phyloP scores from a whole-genome alignment of 139 green algal genomes.

The Eudorina sp. region DNA sequence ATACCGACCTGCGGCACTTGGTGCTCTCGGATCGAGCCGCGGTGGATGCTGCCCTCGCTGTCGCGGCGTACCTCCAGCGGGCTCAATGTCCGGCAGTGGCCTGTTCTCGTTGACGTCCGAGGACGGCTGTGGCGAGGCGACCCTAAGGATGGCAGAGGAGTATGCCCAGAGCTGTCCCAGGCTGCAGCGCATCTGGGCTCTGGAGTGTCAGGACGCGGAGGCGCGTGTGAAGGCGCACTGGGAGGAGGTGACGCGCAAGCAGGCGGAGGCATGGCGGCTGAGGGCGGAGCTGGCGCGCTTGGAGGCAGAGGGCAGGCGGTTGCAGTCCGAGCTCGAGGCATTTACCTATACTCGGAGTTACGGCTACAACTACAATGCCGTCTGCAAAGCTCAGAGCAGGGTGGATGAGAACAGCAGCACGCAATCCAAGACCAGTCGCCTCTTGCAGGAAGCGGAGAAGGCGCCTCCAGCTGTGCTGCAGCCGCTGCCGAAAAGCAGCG shows the following conservation, averaged over 20 bases:
- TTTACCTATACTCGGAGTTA: too few species aligned
- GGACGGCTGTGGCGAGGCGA: conserved; percentile 41
- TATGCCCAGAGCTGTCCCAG: conserved; percentile 14
- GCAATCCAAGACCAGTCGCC: too few species aligned
- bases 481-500: conserved; percentile 48
- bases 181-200: conserved; percentile 28
- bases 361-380: too few species aligned
- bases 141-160: conserved; percentile 48
- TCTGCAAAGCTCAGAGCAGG: too few species aligned
- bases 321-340: background rate
- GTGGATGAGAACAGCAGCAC: too few species aligned
- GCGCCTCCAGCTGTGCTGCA: conserved; percentile 61
- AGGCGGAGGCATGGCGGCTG: conserved; percentile 26
- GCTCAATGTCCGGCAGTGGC: background rate
- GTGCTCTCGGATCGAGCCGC: conserved; percentile 59
- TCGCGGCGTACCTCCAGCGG: conserved; percentile 62
- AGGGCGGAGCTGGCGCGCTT: background rate
- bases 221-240: conserved; percentile 51
- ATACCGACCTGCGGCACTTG: conserved; percentile 63
- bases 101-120: conserved; percentile 51
- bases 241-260: conserved; percentile 57
- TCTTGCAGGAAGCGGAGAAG: conserved; percentile 16
- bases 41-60: conserved; percentile 51
- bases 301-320: background rate
- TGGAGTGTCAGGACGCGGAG: conserved; percentile 47